A percentile compares a stretch with the other conserved stretches of the same genome.
Evolutionary conservation across 371 early-diverging fungal species (phyloP).

Genomic region (Coemansia sp.): DNA sequence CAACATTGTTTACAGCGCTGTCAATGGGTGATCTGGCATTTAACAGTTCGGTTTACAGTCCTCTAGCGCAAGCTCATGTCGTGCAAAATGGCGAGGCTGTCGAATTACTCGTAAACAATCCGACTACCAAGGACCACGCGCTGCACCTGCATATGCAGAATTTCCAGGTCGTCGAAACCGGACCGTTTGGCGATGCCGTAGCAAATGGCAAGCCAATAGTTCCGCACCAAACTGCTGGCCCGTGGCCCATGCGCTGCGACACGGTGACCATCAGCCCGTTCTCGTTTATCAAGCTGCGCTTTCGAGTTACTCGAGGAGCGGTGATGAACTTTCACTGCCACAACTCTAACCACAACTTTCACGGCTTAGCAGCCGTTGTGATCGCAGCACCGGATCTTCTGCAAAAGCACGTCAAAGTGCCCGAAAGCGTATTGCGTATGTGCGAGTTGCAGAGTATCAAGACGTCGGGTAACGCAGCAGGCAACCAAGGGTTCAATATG

Average conservation of each 20-base stretch:
- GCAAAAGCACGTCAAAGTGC: slow-evolving; percentile 52
- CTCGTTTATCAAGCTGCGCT: slow-evolving; percentile 63
- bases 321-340: slow-evolving; percentile 29
- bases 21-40: slow-evolving; percentile 58
- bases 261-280: slow-evolving; percentile 58
- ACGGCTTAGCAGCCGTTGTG: background rate
- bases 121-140: slow-evolving; percentile 65
- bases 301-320: slow-evolving; percentile 73
- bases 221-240: background rate
- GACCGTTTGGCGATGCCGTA: slow-evolving; percentile 27
- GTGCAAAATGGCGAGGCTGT: slow-evolving; percentile 56
- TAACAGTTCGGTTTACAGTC: slow-evolving; percentile 63
- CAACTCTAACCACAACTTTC: slow-evolving; percentile 50
- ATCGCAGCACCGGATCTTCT: slow-evolving; percentile 69
- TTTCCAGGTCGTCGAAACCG: slow-evolving; percentile 68
- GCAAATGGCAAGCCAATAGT: background rate
- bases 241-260: slow-evolving; percentile 67
- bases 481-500: slow-evolving; percentile 59
- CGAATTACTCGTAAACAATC: slow-evolving; percentile 67
- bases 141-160: slow-evolving; percentile 84
- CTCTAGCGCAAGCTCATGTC: slow-evolving; percentile 28
- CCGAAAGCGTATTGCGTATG: slow-evolving; percentile 51
- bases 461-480: slow-evolving; percentile 65
- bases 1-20: slow-evolving; percentile 67
- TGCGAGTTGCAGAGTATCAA: slow-evolving; percentile 58